Base-by-base conservation (phyloP, 2,329 filamentous ascomycete species). In the Colletotrichum noveboracense region DNA sequence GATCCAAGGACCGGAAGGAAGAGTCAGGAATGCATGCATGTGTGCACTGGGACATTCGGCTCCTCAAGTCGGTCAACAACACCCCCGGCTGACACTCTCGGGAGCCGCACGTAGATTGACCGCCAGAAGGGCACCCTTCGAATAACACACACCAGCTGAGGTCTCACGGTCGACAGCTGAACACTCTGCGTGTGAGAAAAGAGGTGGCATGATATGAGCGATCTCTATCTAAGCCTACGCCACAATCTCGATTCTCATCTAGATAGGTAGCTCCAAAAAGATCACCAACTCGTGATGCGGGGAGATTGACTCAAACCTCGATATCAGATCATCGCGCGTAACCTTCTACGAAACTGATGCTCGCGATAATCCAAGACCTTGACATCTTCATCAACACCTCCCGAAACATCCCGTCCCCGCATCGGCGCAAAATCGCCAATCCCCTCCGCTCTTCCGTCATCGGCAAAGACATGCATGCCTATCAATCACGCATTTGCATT, bases 161-260 rank as follows among this genome's bases (percentile, higher is more conserved):
- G 16, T 30, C 28, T n/a, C 38, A n/a, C 38, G 38, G 18, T 12
- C 38, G 18, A 34, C 28, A 32, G 26, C 58, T 24, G 55, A 36
- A 36, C 28, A 61, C 58, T 30, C 12, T 14, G 28, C 2, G 43
- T 32, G 30, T 8, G 18, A 18, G 18, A 14, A 8, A 61, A 58
- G 12, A 26, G 55, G 12, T 61, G 67, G 34, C 67, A 24, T 48
- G 28, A 55, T 7, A 21, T 6, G 14, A 32, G 26, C 18, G 30
- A 36, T 13, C 28, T n/a, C 26, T 34, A 21, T 13, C 43, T 21
- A 52, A 52, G 43, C 38, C n/a, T 16, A 38, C 71, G 66, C 66
- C 71, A 73, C 56, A 69, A 70, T 64, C 71, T 73, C 38, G 55
- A 70, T 73, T 52, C 43, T 21, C 64, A 66, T 60, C 64, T 61